Percentiles rank a stretch among this genome's conserved stretches.
Conservation (phyloP, 2,329 filamentous ascomycete species). For the Davidsoniella australis region DNA sequence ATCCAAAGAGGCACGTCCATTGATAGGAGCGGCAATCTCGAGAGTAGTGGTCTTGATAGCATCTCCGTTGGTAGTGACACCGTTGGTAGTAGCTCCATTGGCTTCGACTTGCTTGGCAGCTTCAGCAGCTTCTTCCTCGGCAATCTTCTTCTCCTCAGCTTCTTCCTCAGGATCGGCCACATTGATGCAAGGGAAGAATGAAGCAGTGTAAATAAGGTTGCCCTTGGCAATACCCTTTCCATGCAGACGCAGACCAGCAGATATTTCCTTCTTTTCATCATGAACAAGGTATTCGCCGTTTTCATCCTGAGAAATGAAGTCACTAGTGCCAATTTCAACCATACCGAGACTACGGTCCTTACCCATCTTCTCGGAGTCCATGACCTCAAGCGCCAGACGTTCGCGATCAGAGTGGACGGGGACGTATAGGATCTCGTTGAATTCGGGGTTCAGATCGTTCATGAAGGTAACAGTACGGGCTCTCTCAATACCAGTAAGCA, state of each 20-base stretch:
- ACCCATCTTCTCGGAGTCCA: constrained; percentile 87
- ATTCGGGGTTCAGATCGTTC: constrained; percentile 89
- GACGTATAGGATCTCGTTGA: constrained; percentile 89
- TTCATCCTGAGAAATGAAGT: constrained; percentile 65
- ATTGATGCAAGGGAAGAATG: constrained; percentile 83
- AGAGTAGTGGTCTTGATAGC: constrained; percentile 15
- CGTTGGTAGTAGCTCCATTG: neutral
- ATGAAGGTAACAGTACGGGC: constrained; percentile 86
- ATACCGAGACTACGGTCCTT: constrained; percentile 79
- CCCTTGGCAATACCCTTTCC: constrained; percentile 64
- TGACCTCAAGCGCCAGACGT: constrained; percentile 75
- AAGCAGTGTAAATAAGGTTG: constrained; percentile 59
- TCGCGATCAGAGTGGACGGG: constrained; percentile 76
- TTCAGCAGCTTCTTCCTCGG: constrained; percentile 21
- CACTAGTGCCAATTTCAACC: constrained; percentile 57
- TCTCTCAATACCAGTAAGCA: constrained; percentile 81
- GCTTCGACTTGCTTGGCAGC: constrained; percentile 18
- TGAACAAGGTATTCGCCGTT: constrained; percentile 66
- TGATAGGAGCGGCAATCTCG: constrained; percentile 3
- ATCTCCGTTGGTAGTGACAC: constrained; percentile 9
- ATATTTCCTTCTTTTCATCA: constrained; percentile 52
- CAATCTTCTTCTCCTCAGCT: constrained; percentile 36
- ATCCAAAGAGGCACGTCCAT: constrained; percentile 9
- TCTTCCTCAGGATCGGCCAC: constrained; percentile 82
- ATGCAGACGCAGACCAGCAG: constrained; percentile 56